Base-by-base conservation (phyloP, 345 rosid genomes). In the Gossypium anomalum region DNA sequence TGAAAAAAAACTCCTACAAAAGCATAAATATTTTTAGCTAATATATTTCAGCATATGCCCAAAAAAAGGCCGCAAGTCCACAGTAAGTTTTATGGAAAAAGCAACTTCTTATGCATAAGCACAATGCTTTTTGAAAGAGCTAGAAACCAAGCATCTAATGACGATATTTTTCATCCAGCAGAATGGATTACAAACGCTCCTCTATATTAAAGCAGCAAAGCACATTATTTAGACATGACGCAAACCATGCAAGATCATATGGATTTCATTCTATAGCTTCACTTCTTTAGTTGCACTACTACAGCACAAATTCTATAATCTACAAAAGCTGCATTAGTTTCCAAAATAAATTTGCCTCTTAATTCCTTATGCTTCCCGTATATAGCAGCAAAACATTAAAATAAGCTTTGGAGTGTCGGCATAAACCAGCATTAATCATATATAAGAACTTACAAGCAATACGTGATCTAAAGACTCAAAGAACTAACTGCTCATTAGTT, bases 191-290 rank as follows among this genome's bases (percentile, higher is more conserved):
- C 41, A 34, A 34, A 34, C 7, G 41, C 41, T 73, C 55, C 7
- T 13, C 59, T 65, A 43, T 19, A 52, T 29, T 61, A 53, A 74
- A 70, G 52, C 67, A 34, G 69, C 57, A 69, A 57, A 49, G 49
- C 48, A 60, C 27, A 55, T 23, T 43, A 63, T 41, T 62, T 64
- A 60, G 43, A 25, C 14, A 45, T 9, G 56, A 17, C 16, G 7
- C 38, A 60, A 47, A 10, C 56, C 22, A 53, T 34, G 17, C 14
- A 70, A 1, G 44, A 8, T 41, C 23, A 8, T 7, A 57, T 2
- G 19, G 65, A 23, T 57, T 71, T 25, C 64, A 57, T 43, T 19
- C n/a, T 43, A 57, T 23, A 19, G 34, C 75, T 71, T 71, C 14
- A 44, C 65, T 1, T 23, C 65, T 41, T 73, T 47, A 43, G 22